A percentile compares a stretch with the other conserved stretches of the same genome.
These are phyloP conservation scores for Fusarium xyrophilum DNA, from an alignment of 2,329 filamentous ascomycete species.

Conservation along the genomic window DNA sequence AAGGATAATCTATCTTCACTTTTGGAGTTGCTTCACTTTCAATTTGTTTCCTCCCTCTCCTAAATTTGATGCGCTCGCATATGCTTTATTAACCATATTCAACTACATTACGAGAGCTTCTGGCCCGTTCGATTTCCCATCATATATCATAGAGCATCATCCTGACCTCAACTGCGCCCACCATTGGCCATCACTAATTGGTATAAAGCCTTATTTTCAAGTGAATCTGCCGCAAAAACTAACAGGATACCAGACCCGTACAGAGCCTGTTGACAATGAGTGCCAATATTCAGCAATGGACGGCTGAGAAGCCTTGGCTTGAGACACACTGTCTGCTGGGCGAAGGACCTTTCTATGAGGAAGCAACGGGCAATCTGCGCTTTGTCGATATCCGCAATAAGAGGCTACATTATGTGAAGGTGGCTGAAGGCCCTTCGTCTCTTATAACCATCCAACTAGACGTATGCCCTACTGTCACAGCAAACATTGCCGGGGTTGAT, in stretches of 20 bases:
- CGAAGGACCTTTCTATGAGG: slow-evolving; percentile 78
- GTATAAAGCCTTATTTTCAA: background rate
- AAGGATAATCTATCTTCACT: background rate
- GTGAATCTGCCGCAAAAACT: background rate
- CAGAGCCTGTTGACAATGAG: slow-evolving; percentile 36
- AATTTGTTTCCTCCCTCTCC: background rate
- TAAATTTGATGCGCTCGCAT: background rate
- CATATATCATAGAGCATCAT: slow-evolving; percentile 25
- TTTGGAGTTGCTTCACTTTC: background rate
- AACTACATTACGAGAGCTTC: background rate
- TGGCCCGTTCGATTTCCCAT: slow-evolving; percentile 19
- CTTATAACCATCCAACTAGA: slow-evolving; percentile 66
- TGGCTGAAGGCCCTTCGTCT: slow-evolving; percentile 68
- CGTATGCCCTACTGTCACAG: slow-evolving; percentile 70
- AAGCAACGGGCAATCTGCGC: slow-evolving; percentile 68
- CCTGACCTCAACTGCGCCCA: slow-evolving; percentile 17
- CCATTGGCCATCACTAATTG: slow-evolving; percentile 3
- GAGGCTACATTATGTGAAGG: slow-evolving; percentile 73
- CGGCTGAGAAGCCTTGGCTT: slow-evolving; percentile 62
- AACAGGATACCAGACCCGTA: background rate
- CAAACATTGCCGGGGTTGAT: slow-evolving; percentile 74
- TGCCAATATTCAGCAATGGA: slow-evolving; percentile 57
- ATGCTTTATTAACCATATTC: background rate
- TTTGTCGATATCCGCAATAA: slow-evolving; percentile 85
- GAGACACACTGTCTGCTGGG: slow-evolving; percentile 69